Base-by-base conservation (phyloP, 2,329 filamentous ascomycete species). In the Ceratocystis lukuohia region DNA sequence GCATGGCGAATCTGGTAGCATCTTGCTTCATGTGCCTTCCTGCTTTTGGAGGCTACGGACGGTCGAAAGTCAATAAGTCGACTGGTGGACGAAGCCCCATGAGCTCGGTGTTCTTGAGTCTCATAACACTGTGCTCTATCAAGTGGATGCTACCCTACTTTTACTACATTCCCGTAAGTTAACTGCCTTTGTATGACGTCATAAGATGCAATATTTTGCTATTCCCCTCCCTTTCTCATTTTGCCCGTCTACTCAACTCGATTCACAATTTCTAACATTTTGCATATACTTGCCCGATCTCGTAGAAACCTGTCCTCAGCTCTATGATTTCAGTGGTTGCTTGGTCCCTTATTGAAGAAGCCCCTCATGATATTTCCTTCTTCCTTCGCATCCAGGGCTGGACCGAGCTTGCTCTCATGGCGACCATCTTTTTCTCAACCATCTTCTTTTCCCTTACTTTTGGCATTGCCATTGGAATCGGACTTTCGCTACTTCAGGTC, bases 271-370 rank as follows among this genome's bases (percentile, higher is more conserved):
- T 45, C 8, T 53, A 1, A 20, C 41, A n/a, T 8, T 61, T 6
- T 20, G 17, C 45, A 41, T 15, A 12, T 41, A 41, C 3, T 20
- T 28, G 50, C 41, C 41, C 53, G 17, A 15, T 28, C 6, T 30
- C 17, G 25, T 71, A 94, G 87, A 96, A 96, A 88, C 90, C 90
- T 3, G 91, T 97, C 0, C 82, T 99, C 22, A 96, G 87, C 20
- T 84, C 93, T 20, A 94, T 97, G 85, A 96, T 99, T 68, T 92
- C 89, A 15, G 93, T 96, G 1, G 93, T 99, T 30, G 94, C 94
- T 22, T 96, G 88, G 78, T 94, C 91, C 22, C 82, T 99, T 5
- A 89, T 97, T 68, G 94, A 99, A 78, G 94, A 99, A 79, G 91
- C 90, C 12, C 94, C 94, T 0, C 88, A 94, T 72, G 94, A 99